These are phyloP conservation scores for Amanita brunnescens DNA, from an alignment of 768 basidiomycete genomes.

Conservation along the genomic window DNA sequence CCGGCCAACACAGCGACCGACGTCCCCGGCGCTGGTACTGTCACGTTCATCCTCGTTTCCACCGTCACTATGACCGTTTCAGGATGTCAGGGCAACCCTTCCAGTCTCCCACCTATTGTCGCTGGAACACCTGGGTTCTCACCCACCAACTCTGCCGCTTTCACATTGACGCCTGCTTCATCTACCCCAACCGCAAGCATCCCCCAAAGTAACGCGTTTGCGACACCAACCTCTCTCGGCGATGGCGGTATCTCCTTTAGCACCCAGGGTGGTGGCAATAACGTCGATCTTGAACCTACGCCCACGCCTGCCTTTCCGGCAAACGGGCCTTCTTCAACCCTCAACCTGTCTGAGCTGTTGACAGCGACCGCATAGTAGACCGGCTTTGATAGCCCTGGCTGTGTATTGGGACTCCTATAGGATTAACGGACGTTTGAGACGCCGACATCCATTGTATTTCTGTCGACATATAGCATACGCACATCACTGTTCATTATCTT, in stretches of 20 bases:
- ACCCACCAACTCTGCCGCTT: no score
- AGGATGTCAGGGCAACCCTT: neutral
- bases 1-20: neutral
- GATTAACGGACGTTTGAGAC: no score
- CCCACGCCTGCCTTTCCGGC: neutral
- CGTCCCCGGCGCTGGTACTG: neutral
- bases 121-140: neutral
- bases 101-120: neutral
- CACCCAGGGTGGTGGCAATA: no score
- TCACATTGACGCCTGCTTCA: neutral
- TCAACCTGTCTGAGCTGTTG: neutral
- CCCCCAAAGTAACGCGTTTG: neutral
- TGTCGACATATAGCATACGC: no score
- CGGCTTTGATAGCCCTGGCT: neutral
- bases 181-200: neutral
- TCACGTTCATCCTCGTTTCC: neutral
- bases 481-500: no score
- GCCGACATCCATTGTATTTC: no score
- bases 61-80: constrained; percentile 6
- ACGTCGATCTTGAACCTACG: neutral
- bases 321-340: neutral
- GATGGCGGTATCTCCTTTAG: neutral
- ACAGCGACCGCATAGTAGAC: neutral
- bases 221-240: neutral
- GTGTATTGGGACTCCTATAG: no score